Evolutionary conservation across 1,284 basidiomycete genomes (phyloP), one percentile per base, ranked within the genome.

Genomic region (Moesziomyces globuligerus): DNA sequence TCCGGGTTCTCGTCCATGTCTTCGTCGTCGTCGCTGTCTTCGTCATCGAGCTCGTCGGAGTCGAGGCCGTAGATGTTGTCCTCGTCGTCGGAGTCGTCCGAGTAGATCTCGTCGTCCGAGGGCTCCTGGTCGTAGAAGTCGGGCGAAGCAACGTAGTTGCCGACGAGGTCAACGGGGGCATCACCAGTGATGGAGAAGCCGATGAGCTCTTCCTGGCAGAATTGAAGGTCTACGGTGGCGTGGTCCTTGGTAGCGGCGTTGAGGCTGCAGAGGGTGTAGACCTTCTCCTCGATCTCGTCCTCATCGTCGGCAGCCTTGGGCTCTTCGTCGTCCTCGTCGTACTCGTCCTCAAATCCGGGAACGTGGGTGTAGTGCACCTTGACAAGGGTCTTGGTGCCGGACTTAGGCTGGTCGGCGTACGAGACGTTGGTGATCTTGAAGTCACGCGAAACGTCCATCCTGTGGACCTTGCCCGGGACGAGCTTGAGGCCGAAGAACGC

Each of bases 91-190:
- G 85, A 80, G 55, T 84, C 72, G 36, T 64, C 57, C 25, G 74
- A 73, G 59, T 59, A 64, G 34, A 68, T 59, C 53, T 72, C 71
- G 55, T 58, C 66, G 53, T 34, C 62, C 20, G 70, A 84, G 51
- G 83, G 91, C 88, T 87, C 72, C 49, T 76, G 69, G 66, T 82
- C 73, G 67, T 67, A 70, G 49, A 76, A 79, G 51, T 81, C 81
- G 36, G 83, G 82, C 74, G 86, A 84, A 74, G 84, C 80, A 76
- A 95, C 89, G 85, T 93, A 95, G 85, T 96, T 94, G 62, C 94
- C 94, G 68, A 90, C 88, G 55, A 98, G 84, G 84, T 94, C 90
- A 64, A 97, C 87, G 48, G 89, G 85, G 21, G 96, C 95, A 84
- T 92, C 90, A 60, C 94, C 94, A 41, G 89, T 86, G 46, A 89